phyloP scores from a whole-genome alignment of 2,329 filamentous ascomycete genomes.

The Colletotrichum sidae region DNA sequence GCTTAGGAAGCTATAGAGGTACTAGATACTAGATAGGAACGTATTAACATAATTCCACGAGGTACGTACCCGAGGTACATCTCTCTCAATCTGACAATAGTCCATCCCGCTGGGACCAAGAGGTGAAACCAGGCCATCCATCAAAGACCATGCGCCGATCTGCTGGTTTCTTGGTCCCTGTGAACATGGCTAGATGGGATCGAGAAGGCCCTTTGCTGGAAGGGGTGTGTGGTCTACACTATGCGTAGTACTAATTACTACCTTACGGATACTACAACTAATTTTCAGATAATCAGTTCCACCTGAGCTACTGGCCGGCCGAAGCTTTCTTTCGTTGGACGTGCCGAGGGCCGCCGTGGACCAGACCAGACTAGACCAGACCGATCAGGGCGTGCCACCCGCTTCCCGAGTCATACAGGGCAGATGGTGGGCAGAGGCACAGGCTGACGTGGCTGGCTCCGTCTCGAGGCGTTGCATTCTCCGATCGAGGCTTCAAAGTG shows the following conservation, averaged over 20 bases:
- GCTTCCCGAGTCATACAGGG: constrained; percentile 11
- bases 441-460: constrained; percentile 24
- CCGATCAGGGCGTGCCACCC: constrained; percentile 6
- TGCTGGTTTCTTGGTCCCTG: constrained; percentile 18
- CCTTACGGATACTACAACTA: neutral
- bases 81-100: too few relatives aligned
- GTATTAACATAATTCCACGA: too few relatives aligned
- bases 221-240: too few relatives aligned
- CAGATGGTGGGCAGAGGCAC: constrained; percentile 8
- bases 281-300: constrained; percentile 4
- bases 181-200: constrained; percentile 7
- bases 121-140: constrained; percentile 12
- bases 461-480: neutral
- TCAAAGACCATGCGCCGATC: constrained; percentile 20
- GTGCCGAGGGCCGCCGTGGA: too few relatives aligned
- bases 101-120: neutral
- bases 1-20: too few relatives aligned
- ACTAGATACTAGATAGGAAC: too few relatives aligned
- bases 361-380: too few relatives aligned
- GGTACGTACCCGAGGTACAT: too few relatives aligned
- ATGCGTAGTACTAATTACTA: too few relatives aligned
- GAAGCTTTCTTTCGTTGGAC: neutral
- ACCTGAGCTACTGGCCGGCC: constrained; percentile 7
- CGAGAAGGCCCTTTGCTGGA: constrained; percentile 8
- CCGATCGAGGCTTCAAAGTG: neutral